Base-by-base conservation (phyloP, 192 early-diverging fungal genomes). In the Oehlia diaphana region DNA sequence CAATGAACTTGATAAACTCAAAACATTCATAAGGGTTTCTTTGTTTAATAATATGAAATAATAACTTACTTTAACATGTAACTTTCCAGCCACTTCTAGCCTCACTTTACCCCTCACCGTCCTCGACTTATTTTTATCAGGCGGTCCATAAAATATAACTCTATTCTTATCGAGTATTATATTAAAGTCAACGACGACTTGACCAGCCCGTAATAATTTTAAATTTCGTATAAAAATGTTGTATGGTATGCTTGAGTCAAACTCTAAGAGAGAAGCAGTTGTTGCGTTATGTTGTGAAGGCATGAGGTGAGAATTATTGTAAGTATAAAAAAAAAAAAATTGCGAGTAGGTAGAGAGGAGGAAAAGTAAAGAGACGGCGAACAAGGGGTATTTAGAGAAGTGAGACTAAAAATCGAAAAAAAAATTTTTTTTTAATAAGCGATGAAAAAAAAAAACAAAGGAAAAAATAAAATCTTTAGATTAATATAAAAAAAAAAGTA, bases 31-130 rank as follows among this genome's bases (percentile, higher is more conserved):
- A 50, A 50, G 14, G 49, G 49, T 58, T 58, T 21, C 53, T 58
- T 58, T 6, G 16, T 58, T 58, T 58, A 7, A 53, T 16, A 53
- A 21, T 21, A 58, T 16, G 6, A 16, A 58, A 58, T 58, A 35
- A 14, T 35, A 13, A 67, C 14, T 37, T 74, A 74, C 72, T 33
- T 74, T 74, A 6, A 74, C 72, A 53, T 74, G 49, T 62, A 74
- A 33, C 21, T 62, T 74, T 21, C 72, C 72, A 35, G 72, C 72
- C n/a, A 74, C 49, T 74, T 74, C 72, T 37, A 74, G 49, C 72
- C 33, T 74, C 44, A 74, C 72, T 74, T 74, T 74, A 14, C 72
- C 72, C 49, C 72, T 74, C 47, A 74, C 72, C 23, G 47, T 74
- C 49, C 72, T 28, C 33, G 28, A 37, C 33, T 74, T 74, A 50